phyloP scores from a whole-genome alignment of 1,284 basidiomycete genomes.

The Xerocomus nothofagi region DNA sequence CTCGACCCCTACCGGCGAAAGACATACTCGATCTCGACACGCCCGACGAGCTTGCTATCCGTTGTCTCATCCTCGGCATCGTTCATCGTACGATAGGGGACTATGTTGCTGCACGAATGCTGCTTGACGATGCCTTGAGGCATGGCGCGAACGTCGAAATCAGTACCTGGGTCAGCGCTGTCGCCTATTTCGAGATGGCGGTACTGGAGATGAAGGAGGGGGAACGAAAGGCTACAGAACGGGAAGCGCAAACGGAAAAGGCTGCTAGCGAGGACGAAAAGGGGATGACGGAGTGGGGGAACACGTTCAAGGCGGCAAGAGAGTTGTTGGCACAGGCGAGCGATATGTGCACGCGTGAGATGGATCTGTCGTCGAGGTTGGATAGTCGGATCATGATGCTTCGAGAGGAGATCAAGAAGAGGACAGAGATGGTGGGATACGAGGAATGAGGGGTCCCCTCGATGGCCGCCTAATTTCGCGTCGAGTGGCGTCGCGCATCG shows the following conservation, averaged over 20 bases:
- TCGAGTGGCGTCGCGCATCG: no score
- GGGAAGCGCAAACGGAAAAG: background rate
- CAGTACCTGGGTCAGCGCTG: conserved; percentile 65
- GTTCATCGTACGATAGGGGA: conserved; percentile 57
- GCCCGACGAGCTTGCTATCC: conserved; percentile 67
- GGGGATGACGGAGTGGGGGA: conserved; percentile 43
- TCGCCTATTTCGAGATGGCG: conserved; percentile 66
- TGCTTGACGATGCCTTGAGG: conserved; percentile 52
- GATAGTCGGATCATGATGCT: conserved; percentile 71
- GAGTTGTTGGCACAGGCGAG: conserved; percentile 55
- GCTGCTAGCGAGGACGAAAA: conserved; percentile 11
- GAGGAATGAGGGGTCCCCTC: conserved; percentile 5
- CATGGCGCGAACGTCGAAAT: conserved; percentile 42
- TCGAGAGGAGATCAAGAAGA: conserved; percentile 64
- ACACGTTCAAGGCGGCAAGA: conserved; percentile 47
- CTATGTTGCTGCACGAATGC: conserved; percentile 44
- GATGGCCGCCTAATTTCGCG: background rate
- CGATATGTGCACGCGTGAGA: conserved; percentile 48
- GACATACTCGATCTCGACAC: conserved; percentile 53
- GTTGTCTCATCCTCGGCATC: conserved; percentile 66
- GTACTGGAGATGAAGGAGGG: conserved; percentile 63
- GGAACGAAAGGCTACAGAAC: conserved; percentile 33
- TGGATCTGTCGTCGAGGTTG: conserved; percentile 65
- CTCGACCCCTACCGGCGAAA: conserved; percentile 12
- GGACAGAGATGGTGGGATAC: conserved; percentile 47